Evolutionary conservation across 2,329 filamentous ascomycete species (phyloP), one percentile per base, ranked within the genome.

Genomic region (Alternaria sp.): DNA sequence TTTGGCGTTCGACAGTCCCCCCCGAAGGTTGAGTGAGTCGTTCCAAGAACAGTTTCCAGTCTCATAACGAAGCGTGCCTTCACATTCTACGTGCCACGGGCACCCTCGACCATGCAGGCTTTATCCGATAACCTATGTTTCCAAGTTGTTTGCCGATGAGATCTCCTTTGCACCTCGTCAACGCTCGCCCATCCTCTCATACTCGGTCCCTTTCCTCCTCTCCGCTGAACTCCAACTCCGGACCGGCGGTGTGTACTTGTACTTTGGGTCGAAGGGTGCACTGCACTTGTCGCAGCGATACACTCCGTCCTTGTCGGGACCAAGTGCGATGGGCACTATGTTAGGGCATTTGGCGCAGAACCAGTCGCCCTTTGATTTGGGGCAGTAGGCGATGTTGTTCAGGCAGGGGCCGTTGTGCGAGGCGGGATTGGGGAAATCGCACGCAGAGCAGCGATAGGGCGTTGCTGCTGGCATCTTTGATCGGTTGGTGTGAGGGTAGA

Each of bases 351-450:
- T 49, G 12, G 46, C 30, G 46, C 46, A 49, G 46, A 49, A 49
- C 46, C 46, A 49, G 46, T 49, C 46, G 7, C 46, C 46, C 30
- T 49, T 49, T 12, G 46, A 49, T 36, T 49, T 49, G 30, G 46
- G 46, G 30, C 46, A 49, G 46, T 49, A 49, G 30, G 30, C 46
- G 4, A 49, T 49, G 14, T 16, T 49, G 30, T 49, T 49, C 5
- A 49, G 46, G 20, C 46, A 49, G 14, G 30, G 18, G 12, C 46
- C 46, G 46, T 4, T 49, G 46, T 49, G 46, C 9, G 46, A 49
- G 5, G 46, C 46, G 8, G 46, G 46, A 30, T 49, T 49, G 30
- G 30, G 46, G 20, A 24, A 49, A 20, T 49, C 46, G 30, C 46
- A 49, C 4, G 12, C 46, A 6, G 46, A n/a, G 20, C 46, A 49